phyloP scores from a whole-genome alignment of 768 basidiomycete genomes.

The Rhizopogon vinicolor region DNA sequence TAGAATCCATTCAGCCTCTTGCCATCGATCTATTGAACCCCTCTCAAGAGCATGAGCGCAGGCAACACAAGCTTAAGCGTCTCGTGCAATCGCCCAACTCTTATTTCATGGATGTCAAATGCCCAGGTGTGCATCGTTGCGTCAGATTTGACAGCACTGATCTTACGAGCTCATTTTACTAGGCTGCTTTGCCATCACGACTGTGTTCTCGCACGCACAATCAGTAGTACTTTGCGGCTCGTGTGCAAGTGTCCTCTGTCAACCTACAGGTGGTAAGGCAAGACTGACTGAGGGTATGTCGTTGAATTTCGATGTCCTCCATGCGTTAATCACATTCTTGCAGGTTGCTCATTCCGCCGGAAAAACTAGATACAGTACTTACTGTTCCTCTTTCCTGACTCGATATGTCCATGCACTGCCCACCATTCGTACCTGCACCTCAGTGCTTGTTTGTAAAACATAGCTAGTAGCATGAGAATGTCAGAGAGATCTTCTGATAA shows the following conservation, averaged over 20 bases:
- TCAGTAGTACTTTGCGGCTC: slow-evolving; percentile 93
- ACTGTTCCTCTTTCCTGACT: too few species aligned
- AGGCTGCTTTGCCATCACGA: slow-evolving; percentile 95
- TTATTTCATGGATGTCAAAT: slow-evolving; percentile 99
- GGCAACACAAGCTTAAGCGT: slow-evolving; percentile 98
- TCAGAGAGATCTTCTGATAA: too few species aligned
- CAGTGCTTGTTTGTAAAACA: too few species aligned
- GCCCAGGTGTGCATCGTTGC: slow-evolving; percentile 66
- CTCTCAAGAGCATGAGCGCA: slow-evolving; percentile 77
- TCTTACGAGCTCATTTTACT: slow-evolving; percentile 2
- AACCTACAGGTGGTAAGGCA: slow-evolving; percentile 97
- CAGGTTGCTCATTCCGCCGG: slow-evolving; percentile 97
- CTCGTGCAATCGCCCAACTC: slow-evolving; percentile 98
- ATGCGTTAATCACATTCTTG: slow-evolving; percentile 9
- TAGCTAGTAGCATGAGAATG: too few species aligned
- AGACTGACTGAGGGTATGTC: slow-evolving; percentile 92
- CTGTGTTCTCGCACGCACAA: slow-evolving; percentile 99
- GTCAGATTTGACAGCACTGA: too few species aligned
- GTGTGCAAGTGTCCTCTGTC: slow-evolving; percentile 93
- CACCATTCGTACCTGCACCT: too few species aligned
- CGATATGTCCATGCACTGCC: too few species aligned
- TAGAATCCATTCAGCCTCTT: slow-evolving; percentile 65
- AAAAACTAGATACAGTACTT: slow-evolving; percentile 59
- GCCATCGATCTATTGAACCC: slow-evolving; percentile 98
- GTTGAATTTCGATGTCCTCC: not conserved